Percentiles rank a stretch among this genome's conserved stretches.
phyloP scores from a whole-genome alignment of 2,329 filamentous ascomycete genomes.

The Plectosphaerella plurivora region DNA sequence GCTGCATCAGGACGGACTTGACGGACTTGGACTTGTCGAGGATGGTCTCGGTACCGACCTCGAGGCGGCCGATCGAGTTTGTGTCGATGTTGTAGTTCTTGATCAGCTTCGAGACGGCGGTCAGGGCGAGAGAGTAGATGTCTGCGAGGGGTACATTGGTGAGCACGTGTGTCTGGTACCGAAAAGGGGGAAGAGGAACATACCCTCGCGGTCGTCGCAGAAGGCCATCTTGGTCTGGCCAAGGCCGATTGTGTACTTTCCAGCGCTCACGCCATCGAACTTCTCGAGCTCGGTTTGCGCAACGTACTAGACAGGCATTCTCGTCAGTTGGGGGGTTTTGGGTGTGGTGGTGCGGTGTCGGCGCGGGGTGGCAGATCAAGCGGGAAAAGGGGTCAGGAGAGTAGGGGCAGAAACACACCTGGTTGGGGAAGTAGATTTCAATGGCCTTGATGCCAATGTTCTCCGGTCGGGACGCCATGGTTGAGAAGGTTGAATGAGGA shows the following conservation, averaged over 20 bases:
- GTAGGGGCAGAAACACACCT: constrained; percentile 51
- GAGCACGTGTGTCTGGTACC: constrained; percentile 8
- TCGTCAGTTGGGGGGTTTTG: constrained; percentile 4
- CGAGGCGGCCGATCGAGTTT: constrained; percentile 72
- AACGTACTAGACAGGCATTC: constrained; percentile 59
- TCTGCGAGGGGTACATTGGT: constrained; percentile 42
- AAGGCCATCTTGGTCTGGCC: constrained; percentile 92
- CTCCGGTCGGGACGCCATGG: constrained; percentile 72
- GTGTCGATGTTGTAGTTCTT: constrained; percentile 80
- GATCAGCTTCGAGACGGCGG: constrained; percentile 71
- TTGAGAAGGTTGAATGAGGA: constrained; percentile 15
- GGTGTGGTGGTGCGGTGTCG: constrained; percentile 11
- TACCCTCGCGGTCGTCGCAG: constrained; percentile 85
- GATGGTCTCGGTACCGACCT: constrained; percentile 82
- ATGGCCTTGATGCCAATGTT: constrained; percentile 93
- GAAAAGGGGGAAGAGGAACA: constrained; percentile 19
- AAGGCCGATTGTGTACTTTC: constrained; percentile 88
- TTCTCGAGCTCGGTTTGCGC: constrained; percentile 80
- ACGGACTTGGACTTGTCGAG: constrained; percentile 89
- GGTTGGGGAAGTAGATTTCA: constrained; percentile 82
- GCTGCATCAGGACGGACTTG: constrained; percentile 84
- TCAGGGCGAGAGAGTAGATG: constrained; percentile 83
- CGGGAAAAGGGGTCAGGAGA: not conserved
- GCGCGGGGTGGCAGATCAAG: constrained; percentile 6
- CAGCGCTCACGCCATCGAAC: constrained; percentile 75